Evolutionary conservation across 2,329 filamentous ascomycete species (phyloP).

Genomic region (Colletotrichum trifolii): DNA sequence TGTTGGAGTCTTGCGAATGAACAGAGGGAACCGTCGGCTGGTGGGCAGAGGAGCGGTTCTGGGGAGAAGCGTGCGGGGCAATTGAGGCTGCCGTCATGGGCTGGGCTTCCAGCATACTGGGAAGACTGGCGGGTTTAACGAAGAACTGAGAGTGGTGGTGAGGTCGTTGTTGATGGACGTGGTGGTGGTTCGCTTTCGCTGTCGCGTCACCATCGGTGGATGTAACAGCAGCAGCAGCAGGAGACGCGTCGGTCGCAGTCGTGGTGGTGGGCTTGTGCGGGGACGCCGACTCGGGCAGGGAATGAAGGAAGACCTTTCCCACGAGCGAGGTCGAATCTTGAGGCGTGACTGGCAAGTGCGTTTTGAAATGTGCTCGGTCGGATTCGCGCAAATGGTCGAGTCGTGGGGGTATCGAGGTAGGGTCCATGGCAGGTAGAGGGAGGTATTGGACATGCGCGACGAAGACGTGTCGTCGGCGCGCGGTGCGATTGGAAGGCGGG

Average conservation of each 20-base stretch:
- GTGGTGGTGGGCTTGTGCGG: slow-evolving; percentile 1
- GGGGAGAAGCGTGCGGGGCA: slow-evolving; percentile 39
- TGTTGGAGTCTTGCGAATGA: slow-evolving; percentile 44
- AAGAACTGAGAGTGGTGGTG: not conserved
- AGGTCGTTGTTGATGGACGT: slow-evolving; percentile 4
- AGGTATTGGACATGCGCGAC: slow-evolving; percentile 4
- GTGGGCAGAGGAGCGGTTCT: slow-evolving; percentile 11
- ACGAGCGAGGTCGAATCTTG: slow-evolving; percentile 16
- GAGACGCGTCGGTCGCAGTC: slow-evolving; percentile 20
- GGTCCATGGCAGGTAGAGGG: slow-evolving; percentile 33
- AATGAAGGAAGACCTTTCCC: slow-evolving; percentile 21
- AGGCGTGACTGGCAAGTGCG: slow-evolving; percentile 16
- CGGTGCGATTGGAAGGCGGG: too few relatives aligned
- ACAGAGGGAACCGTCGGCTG: slow-evolving; percentile 39
- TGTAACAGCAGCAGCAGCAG: slow-evolving; percentile 12
- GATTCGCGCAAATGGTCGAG: slow-evolving; percentile 24
- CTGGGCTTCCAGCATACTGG: slow-evolving; percentile 33
- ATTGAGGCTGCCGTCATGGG: slow-evolving; percentile 39
- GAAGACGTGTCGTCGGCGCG: too few relatives aligned
- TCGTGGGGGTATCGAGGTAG: slow-evolving; percentile 32
- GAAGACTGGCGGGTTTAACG: not conserved
- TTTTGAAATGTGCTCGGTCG: slow-evolving; percentile 26
- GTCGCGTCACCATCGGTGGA: slow-evolving; percentile 33
- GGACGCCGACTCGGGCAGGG: slow-evolving; percentile 6
- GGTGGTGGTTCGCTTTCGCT: slow-evolving; percentile 24